Percentiles rank a stretch among this genome's conserved stretches.
Conservation (phyloP, 148 eudicot species). For the Vaccinium vitisidaea region DNA sequence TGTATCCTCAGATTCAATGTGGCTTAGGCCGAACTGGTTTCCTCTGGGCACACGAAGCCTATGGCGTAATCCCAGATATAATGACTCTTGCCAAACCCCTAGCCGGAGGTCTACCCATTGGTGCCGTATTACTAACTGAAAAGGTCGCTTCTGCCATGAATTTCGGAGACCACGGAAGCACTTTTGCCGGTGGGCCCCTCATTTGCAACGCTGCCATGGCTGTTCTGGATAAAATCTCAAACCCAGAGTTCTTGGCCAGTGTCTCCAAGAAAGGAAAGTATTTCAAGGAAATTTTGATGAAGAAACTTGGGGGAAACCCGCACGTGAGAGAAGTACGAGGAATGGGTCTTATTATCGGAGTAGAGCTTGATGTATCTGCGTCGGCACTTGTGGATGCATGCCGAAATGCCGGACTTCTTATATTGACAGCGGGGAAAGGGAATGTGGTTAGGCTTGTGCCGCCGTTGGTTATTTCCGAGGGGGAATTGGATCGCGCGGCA, state of each 20-base stretch:
- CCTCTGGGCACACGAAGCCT: conserved; percentile 89
- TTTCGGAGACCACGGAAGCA: conserved; percentile 91
- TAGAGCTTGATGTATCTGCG: conserved; percentile 72
- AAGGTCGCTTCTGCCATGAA: conserved; percentile 59
- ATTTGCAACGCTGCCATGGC: conserved; percentile 67
- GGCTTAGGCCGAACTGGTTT: conserved; percentile 91
- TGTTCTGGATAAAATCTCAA: conserved; percentile 66
- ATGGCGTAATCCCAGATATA: conserved; percentile 67
- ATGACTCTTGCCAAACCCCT: conserved; percentile 96
- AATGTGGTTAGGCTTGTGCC: conserved; percentile 85
- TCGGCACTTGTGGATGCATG: conserved; percentile 73
- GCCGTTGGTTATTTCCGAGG: conserved; percentile 71
- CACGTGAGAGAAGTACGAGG: conserved; percentile 85
- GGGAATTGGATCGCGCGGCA: conserved; percentile 58
- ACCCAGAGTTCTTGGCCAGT: conserved; percentile 52
- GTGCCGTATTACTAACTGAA: conserved; percentile 74
- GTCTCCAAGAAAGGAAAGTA: conserved; percentile 62
- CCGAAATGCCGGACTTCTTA: conserved; percentile 60
- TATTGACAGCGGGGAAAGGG: conserved; percentile 89
- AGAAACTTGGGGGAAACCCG: conserved; percentile 55
- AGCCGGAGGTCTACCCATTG: conserved; percentile 92
- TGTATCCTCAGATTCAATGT: conserved; percentile 68
- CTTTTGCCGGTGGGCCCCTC: conserved; percentile 88
- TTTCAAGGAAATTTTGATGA: conserved; percentile 48
- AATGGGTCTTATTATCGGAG: conserved; percentile 65